Conservation (phyloP, 2,329 filamentous ascomycete species). For the Colletotrichum sp. region DNA sequence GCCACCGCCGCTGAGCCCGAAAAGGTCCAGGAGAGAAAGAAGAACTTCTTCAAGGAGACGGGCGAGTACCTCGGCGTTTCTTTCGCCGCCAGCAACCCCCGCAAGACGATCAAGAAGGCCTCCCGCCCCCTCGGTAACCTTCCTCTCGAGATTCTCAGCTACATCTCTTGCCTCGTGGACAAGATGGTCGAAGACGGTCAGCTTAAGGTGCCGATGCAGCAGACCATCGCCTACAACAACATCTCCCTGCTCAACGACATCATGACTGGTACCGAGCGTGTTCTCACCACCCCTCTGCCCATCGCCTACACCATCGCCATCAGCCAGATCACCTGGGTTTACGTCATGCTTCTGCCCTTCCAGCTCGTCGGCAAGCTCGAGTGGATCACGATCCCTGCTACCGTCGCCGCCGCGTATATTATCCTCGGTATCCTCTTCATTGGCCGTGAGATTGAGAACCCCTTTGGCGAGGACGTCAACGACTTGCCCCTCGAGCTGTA, state of each 20-base stretch:
- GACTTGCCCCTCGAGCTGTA: slow-evolving; percentile 79
- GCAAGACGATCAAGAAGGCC: slow-evolving; percentile 77
- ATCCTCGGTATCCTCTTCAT: slow-evolving; percentile 79
- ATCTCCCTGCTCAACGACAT: slow-evolving; percentile 74
- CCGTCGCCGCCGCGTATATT: slow-evolving; percentile 77
- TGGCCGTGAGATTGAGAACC: slow-evolving; percentile 84
- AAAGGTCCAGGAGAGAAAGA: slow-evolving; percentile 38
- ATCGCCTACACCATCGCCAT: slow-evolving; percentile 86
- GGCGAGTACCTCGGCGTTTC: slow-evolving; percentile 80
- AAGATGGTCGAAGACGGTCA: slow-evolving; percentile 61
- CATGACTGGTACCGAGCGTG: slow-evolving; percentile 74
- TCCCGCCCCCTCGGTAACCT: slow-evolving; percentile 79
- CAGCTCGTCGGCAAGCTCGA: slow-evolving; percentile 69
- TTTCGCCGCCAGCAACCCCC: slow-evolving; percentile 79
- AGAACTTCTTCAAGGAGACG: slow-evolving; percentile 64
- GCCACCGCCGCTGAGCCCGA: slow-evolving; percentile 46
- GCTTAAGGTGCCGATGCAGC: slow-evolving; percentile 61
- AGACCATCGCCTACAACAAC: slow-evolving; percentile 65
- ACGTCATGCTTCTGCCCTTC: slow-evolving; percentile 82
- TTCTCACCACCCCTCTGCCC: slow-evolving; percentile 82
- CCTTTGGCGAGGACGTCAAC: slow-evolving; percentile 84
- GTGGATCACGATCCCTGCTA: slow-evolving; percentile 82
- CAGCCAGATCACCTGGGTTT: slow-evolving; percentile 85
- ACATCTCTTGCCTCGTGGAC: slow-evolving; percentile 72
- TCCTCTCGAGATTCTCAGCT: slow-evolving; percentile 81